Evolutionary conservation across 352 stramenopile species (phyloP).

Genomic region (Phytophthora litchii): DNA sequence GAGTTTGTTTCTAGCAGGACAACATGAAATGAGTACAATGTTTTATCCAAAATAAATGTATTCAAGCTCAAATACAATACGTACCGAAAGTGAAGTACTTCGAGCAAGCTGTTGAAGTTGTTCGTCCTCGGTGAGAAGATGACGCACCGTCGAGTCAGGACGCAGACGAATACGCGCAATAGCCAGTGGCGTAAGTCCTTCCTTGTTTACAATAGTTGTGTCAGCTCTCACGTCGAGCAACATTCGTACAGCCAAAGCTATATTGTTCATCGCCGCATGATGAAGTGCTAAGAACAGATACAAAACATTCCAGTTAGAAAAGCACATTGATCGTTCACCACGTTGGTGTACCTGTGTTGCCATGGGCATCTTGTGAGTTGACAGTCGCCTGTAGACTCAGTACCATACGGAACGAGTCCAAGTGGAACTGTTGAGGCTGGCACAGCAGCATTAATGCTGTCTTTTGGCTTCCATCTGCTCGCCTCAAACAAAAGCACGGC

Average conservation of each 20-base stretch:
- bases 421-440: constrained; percentile 72
- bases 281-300: constrained; percentile 52
- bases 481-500: too few species aligned
- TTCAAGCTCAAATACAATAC: constrained; percentile 1
- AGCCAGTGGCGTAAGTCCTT: constrained; percentile 55
- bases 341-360: constrained; percentile 64
- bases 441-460: constrained; percentile 79
- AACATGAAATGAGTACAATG: background rate
- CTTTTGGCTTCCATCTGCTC: constrained; percentile 36
- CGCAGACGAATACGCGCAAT: constrained; percentile 41
- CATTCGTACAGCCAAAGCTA: constrained; percentile 69
- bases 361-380: constrained; percentile 58
- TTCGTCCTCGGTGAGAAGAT: constrained; percentile 60
- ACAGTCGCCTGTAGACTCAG: constrained; percentile 66
- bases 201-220: constrained; percentile 48
- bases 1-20: constrained; percentile 53
- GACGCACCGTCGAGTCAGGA: constrained; percentile 45
- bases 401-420: constrained; percentile 85
- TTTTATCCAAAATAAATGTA: background rate
- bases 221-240: constrained; percentile 63
- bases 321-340: too few species aligned
- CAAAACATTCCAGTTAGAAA: background rate
- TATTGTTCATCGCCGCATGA: constrained; percentile 64
- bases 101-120: constrained; percentile 55
- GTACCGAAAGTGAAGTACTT: constrained; percentile 45